phyloP scores from a whole-genome alignment of 1,284 basidiomycete species.

The Vanrija sp. region DNA sequence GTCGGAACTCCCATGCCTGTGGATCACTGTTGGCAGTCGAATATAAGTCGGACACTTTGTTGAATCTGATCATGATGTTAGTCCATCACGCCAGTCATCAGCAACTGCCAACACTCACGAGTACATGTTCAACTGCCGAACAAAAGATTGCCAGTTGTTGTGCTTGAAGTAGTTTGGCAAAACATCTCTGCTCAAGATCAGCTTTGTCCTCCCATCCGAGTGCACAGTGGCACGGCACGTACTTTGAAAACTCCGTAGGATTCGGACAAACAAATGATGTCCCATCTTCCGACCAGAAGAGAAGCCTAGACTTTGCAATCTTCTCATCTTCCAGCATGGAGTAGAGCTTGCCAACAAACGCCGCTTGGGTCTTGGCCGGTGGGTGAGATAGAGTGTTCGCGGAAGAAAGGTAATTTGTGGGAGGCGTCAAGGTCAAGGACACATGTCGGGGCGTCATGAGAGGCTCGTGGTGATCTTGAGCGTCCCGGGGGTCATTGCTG shows the following conservation, averaged over 20 bases:
- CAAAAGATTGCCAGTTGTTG: constrained; percentile 52
- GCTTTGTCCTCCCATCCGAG: background rate
- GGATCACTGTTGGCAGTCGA: constrained; percentile 37
- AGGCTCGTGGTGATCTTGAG: background rate
- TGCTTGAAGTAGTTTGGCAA: constrained; percentile 52
- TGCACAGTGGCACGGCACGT: constrained; percentile 25
- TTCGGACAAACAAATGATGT: constrained; percentile 49
- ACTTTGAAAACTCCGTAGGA: constrained; percentile 49
- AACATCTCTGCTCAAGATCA: constrained; percentile 29
- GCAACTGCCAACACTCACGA: constrained; percentile 30
- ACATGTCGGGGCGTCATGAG: too few relatives aligned
- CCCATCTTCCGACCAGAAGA: constrained; percentile 48
- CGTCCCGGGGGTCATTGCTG: background rate
- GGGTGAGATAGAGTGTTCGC: constrained; percentile 16
- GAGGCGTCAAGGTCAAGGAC: too few relatives aligned
- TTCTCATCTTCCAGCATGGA: constrained; percentile 49
- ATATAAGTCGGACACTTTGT: constrained; percentile 49
- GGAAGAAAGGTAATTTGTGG: background rate
- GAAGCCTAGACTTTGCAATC: constrained; percentile 41
- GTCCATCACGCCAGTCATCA: too few relatives aligned
- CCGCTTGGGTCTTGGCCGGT: constrained; percentile 45
- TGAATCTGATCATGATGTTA: constrained; percentile 31
- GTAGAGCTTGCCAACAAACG: constrained; percentile 49
- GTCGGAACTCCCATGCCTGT: constrained; percentile 51
- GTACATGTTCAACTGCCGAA: constrained; percentile 52